Percentiles rank a stretch among this genome's conserved stretches.
Conservation (phyloP, 164 flowering plant species). For the Nelumbo lutea region DNA sequence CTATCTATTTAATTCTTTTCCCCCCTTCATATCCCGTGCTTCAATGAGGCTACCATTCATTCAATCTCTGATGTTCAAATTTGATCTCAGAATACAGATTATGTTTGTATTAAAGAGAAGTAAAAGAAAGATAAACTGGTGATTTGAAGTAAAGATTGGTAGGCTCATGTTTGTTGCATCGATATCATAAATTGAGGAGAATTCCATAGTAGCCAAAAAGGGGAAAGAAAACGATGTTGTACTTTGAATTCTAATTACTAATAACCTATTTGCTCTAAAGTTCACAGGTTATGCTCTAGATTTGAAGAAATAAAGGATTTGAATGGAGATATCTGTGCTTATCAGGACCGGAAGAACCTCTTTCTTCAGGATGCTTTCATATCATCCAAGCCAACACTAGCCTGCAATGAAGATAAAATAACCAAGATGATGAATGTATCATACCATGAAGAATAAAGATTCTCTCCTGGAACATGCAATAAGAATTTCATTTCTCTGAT, state of each 20-base stretch:
- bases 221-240: background rate
- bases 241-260: too few relatives aligned
- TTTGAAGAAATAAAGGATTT: background rate
- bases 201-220: background rate
- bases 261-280: background rate
- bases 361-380: slow-evolving; percentile 32
- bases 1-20: too few relatives aligned
- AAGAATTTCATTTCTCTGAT: too few relatives aligned
- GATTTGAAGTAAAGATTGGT: too few relatives aligned
- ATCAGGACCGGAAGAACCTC: background rate
- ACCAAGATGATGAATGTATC: background rate
- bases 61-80: too few relatives aligned
- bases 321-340: background rate
- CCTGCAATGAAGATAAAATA: slow-evolving; percentile 26
- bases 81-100: too few relatives aligned
- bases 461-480: too few relatives aligned
- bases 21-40: too few relatives aligned
- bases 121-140: too few relatives aligned
- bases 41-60: too few relatives aligned
- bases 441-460: background rate
- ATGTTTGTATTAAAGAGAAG: too few relatives aligned
- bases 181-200: background rate
- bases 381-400: slow-evolving; percentile 44
- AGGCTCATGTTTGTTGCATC: background rate
- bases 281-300: background rate